Base-by-base conservation (phyloP, 1,284 basidiomycete species). In the Ustilago xerochloae region DNA sequence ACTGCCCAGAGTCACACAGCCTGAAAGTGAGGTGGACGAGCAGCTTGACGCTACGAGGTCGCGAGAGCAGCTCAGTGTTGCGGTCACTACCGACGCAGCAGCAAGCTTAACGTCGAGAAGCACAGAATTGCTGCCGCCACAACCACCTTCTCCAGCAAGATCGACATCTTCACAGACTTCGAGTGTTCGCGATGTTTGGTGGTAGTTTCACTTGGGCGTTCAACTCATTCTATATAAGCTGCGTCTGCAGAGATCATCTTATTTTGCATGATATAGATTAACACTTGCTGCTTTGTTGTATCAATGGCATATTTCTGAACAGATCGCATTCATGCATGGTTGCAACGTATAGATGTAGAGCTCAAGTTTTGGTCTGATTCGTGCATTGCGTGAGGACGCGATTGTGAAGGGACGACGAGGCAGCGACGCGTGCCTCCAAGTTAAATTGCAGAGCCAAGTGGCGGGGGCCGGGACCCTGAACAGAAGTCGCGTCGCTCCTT, bases 121-220 rank as follows among this genome's bases (percentile, higher is more conserved):
- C 22, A 12, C 26, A 30, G 45, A 49, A 32, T 18, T 20, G 47
- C 20, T 32, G 15, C 47, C 30, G 12, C 32, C 47, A 29, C 45
- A 32, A 30, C 61, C 66, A 13, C 56, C 66, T 1, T 60, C 56
- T 6, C 66, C 61, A 8, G 47, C 61, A 20, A 30, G 51, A 18
- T 63, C 66, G 43, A 63, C 28, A 4, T 43, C 28, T 8, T 60
- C 56, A 26, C 51, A 54, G 22, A 43, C 28, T 9, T 59, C 61
- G 15, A 49, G 50, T 18, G 57, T 49, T n/a, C 52, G 28, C 38
- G 61, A 69, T 28, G 51, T 63, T 10, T 69, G 66, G 66, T 69
- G 66, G 66, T 69, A 48, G 36, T 41, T 33, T 30, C 20, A 9
- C 22, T 16, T n/a, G 13, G 6, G 24, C 33, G n/a, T 45, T 18